phyloP scores from a whole-genome alignment of 1,284 basidiomycete species.

The Cutaneotrichosporon dermatis region DNA sequence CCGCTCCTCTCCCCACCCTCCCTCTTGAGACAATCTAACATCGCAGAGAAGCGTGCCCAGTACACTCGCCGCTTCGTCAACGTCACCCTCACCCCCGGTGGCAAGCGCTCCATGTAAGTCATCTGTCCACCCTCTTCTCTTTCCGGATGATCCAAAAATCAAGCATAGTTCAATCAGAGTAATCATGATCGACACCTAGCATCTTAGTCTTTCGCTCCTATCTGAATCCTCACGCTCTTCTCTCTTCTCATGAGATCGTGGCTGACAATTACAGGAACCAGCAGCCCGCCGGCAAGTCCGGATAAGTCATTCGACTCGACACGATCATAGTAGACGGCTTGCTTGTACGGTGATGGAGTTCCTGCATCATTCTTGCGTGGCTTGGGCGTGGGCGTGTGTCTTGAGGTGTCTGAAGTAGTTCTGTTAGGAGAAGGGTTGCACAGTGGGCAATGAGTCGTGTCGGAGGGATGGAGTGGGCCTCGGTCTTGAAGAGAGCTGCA shows the following conservation, averaged over 20 bases:
- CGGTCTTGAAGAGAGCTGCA: no score
- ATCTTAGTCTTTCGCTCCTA: conserved; percentile 52
- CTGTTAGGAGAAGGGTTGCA: no score
- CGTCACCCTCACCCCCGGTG: conserved; percentile 80
- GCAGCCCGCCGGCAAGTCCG: conserved; percentile 49
- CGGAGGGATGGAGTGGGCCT: no score
- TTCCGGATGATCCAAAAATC: conserved; percentile 61
- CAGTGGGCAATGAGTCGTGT: no score
- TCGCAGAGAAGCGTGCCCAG: conserved; percentile 74
- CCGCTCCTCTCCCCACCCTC: neutral
- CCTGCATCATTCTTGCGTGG: conserved; percentile 12
- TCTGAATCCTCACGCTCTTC: conserved; percentile 57
- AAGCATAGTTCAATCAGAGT: conserved; percentile 90
- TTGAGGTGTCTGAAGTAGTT: no score
- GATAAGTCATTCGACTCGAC: conserved; percentile 28
- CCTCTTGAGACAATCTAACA: conserved; percentile 2
- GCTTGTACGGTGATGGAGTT: conserved; percentile 24
- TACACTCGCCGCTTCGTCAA: conserved; percentile 72
- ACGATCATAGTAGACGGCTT: conserved; percentile 18
- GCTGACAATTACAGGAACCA: conserved; percentile 38
- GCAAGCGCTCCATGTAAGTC: conserved; percentile 94
- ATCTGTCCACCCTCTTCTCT: conserved; percentile 6
- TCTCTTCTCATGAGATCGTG: neutral
- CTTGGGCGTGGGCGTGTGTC: neutral
- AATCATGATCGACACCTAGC: conserved; percentile 60